Base-by-base conservation (phyloP, 805 yeast genomes). In the Candida silvicultrix region DNA sequence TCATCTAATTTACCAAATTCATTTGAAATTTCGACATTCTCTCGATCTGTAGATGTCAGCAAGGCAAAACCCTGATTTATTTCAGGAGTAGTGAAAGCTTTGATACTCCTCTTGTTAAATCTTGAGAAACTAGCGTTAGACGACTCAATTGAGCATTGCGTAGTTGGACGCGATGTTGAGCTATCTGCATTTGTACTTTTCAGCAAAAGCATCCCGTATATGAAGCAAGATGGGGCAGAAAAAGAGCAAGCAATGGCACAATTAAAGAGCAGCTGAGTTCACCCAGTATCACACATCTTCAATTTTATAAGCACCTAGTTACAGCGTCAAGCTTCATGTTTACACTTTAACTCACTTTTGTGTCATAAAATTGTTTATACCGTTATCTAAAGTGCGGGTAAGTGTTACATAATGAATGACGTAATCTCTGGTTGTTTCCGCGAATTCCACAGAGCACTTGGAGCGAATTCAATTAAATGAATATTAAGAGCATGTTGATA, bases 101-200 rank as follows among this genome's bases (percentile, higher is more conserved):
- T 28, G 14, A 4, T 28, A 28, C 12, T 10, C 12, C 31, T 28
- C 12, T 28, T 28, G 12, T 28, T 28, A 42, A 15, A 43, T n/a
- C 23, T 41, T 21, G 23, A 45, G 11, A 42, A 16, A 15, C 49
- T 44, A 2, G 51, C 45, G 23, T 47, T 45, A 12, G 53, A 51
- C 3, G 54, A 50, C 29, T 49, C 53, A 22, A 53, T 47, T 2
- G 54, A 53, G 35, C 36, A 32, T 28, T 45, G 51, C 1, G 54
- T 49, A 7, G 19, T 20, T 19, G 54, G 52, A 5, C 54, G 41
- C 2, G 50, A 45, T 5, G 29, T 15, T 4, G 49, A 43, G 7
- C 28, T 18, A 7, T 37, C 34, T 21, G n/a, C 38, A 19, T 5
- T 5, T 35, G 22, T 12, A 35, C 38, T 35, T 10, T 16, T 35